Base-by-base conservation (phyloP, 306 rosid species). In the Nissolia schottii region DNA sequence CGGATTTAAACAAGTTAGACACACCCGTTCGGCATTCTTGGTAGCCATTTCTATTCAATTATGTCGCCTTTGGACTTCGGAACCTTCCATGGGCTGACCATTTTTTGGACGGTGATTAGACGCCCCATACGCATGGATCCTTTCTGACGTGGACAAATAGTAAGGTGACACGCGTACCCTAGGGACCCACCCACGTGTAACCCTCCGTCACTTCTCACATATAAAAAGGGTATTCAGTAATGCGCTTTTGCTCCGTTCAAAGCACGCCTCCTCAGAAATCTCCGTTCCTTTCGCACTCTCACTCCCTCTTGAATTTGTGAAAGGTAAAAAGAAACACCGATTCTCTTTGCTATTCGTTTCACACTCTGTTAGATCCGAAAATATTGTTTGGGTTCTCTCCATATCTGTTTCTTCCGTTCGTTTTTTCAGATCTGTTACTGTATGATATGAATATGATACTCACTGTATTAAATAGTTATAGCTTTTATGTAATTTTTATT, bases 221-320 rank as follows among this genome's bases (percentile, higher is more conserved):
- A 79, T 79, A 79, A 65, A 66, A 57, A 0, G 5, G 16, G 24
- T 43, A 48, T 20, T 20, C n/a, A 1, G 2, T 15, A 1, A 2
- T 0, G 51, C 64, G 7, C 7, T 48, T 58, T 35, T 2, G 9
- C 79, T 49, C 5, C 71, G 71, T 73, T 59, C 76, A 73, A 73
- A 73, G 71, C 60, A 64, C 64, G 64, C 75, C 68, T 45, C 53
- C 24, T 12, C 60, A 65, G n/a, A 41, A 3, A 24, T 14, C 35
- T 37, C 72, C 59, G 8, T 13, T 50, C 50, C 76, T 50, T 67
- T 59, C 76, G 76, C 83, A 48, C 6, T 32, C 28, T 45, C 75
- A 41, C 12, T 14, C n/a, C 79, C 71, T 37, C 49, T 7, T 34
- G 45, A 14, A 5, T 67, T 57, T 58, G 71, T 61, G 76, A 79